Base-by-base conservation (phyloP, 345 rosid species). In the Eucalyptus dawsonii region DNA sequence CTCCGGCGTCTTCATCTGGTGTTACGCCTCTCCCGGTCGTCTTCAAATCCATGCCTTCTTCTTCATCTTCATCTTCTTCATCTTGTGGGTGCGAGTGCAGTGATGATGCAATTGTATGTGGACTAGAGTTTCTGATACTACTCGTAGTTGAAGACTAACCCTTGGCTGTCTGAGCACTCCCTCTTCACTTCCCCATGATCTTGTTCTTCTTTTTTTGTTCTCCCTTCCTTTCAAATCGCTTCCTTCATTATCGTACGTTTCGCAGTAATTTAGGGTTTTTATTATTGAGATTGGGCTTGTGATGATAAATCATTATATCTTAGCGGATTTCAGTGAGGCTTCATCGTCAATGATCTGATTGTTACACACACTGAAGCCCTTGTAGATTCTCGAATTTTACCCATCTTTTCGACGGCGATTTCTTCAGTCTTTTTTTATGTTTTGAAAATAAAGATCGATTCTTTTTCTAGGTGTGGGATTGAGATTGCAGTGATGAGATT, bases 361-460 rank as follows among this genome's bases (percentile, higher is more conserved):
- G 99, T 97, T 97, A 97, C 99, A 97, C 99, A 97, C 99, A 94
- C 99, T 96, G 99, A 97, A 92, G 99, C 99, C 94, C 29, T 80
- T 12, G 4, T 4, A 24, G 12, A 29, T 11, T 72, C 47, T 25
- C 40, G 27, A 53, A 51, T 4, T 42, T 42, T 25, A 34, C 44
- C n/a, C 5, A 0, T 50, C 22, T 53, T 25, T 9, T 15, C 45
- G 8, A 37, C 8, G 1, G 12, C 50, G 47, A 49, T 86, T 16
- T 44, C 27, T n/a, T 69, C 44, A 17, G 10, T 4, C 3, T 15
- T 3, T 42, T 25, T 69, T 47, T 0, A 1, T 56, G 3, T 54
- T 54, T 58, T 25, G 34, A 14, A 40, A 58, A 16, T 4, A 87
- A 58, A 19, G 25, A 16, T 24, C 6, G 60, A 34, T 42, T 27